Evolutionary conservation across 345 rosid genomes (phyloP).

Genomic region (Nasturtium officinale): DNA sequence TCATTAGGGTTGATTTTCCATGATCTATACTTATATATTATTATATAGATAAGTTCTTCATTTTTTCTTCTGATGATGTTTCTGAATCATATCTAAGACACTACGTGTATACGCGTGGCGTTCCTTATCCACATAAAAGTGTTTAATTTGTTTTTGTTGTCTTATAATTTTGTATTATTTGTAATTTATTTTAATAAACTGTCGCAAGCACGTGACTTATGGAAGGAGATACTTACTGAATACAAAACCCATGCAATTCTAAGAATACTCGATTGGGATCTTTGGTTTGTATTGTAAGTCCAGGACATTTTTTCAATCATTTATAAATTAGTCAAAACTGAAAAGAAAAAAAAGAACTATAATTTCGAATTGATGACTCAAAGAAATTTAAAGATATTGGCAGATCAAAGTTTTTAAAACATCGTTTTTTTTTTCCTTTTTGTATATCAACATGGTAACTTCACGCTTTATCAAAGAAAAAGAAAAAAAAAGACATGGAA

Average conservation of each 20-base stretch:
- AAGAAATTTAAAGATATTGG: neutral
- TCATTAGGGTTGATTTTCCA: neutral
- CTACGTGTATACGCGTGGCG: conserved; percentile 14
- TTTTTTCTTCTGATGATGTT: neutral
- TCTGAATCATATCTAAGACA: conserved; percentile 3
- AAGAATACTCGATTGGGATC: neutral
- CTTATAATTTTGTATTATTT: neutral
- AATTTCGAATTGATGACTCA: conserved; percentile 4
- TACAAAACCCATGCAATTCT: neutral
- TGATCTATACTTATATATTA: neutral
- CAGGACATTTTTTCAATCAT: neutral
- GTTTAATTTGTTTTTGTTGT: neutral
- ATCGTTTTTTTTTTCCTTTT: no score
- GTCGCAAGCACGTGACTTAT: neutral
- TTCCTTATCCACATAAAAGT: conserved; percentile 7
- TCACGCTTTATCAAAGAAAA: no score
- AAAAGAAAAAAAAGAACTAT: neutral
- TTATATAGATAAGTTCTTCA: neutral
- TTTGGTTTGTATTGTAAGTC: neutral
- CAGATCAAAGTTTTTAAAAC: neutral
- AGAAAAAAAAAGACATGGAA: no score
- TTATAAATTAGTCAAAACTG: no score
- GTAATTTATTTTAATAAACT: neutral
- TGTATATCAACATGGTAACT: no score
- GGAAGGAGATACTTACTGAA: neutral